phyloP scores from a whole-genome alignment of 2,329 filamentous ascomycete genomes.

The Claviceps paspali region DNA sequence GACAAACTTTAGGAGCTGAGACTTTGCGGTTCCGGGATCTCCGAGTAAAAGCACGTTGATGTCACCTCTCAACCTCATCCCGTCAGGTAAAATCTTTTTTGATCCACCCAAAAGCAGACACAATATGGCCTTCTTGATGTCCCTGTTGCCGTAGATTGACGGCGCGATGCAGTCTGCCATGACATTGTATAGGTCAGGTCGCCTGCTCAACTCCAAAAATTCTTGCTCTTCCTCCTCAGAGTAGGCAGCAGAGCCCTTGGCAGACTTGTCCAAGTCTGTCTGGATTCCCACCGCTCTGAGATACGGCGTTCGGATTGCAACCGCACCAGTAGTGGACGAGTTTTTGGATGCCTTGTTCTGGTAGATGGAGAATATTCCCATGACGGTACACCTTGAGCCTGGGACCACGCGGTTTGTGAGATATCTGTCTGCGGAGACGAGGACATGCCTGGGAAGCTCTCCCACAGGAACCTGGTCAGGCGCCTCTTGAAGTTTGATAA shows the following conservation, averaged over 20 bases:
- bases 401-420: constrained; percentile 91
- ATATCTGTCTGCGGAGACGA: constrained; percentile 93
- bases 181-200: constrained; percentile 80
- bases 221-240: constrained; percentile 95
- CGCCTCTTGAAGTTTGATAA: constrained; percentile 94
- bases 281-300: constrained; percentile 84
- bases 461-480: constrained; percentile 95
- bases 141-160: constrained; percentile 87
- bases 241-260: constrained; percentile 71
- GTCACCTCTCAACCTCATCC: constrained; percentile 93
- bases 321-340: constrained; percentile 57
- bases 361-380: constrained; percentile 97
- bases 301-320: constrained; percentile 92
- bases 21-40: constrained; percentile 96
- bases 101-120: constrained; percentile 88
- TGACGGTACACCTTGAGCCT: constrained; percentile 84
- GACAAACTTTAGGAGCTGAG: constrained; percentile 91
- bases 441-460: constrained; percentile 84
- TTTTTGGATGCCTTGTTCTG: constrained; percentile 80
- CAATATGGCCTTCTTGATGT: constrained; percentile 95
- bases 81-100: constrained; percentile 94
- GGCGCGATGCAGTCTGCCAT: constrained; percentile 90
- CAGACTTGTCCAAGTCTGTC: constrained; percentile 76
- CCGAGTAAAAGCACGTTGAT: constrained; percentile 95
- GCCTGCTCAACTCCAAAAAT: constrained; percentile 76